Evolutionary conservation across 768 basidiomycete genomes (phyloP).

Genomic region (Russula lepida): DNA sequence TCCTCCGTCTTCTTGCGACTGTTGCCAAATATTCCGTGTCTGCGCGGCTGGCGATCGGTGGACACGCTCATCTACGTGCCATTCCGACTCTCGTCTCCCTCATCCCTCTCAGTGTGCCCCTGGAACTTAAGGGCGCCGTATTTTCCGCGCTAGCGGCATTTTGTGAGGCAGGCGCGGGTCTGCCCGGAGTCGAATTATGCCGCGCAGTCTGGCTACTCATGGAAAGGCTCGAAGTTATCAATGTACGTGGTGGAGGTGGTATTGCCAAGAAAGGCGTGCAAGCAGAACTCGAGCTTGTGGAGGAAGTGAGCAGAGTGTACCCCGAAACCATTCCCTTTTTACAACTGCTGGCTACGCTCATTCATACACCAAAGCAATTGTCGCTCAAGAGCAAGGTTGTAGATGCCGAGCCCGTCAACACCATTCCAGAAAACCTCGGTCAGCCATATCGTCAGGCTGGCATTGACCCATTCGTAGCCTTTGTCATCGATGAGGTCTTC

Average conservation of each 20-base stretch:
- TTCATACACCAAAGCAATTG: constrained; percentile 74
- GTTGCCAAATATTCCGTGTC: constrained; percentile 69
- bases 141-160: constrained; percentile 78
- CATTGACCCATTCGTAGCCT: constrained; percentile 72
- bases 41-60: constrained; percentile 69
- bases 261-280: constrained; percentile 70
- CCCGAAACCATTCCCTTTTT: constrained; percentile 88
- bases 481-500: constrained; percentile 87
- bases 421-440: constrained; percentile 73
- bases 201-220: constrained; percentile 75
- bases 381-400: constrained; percentile 50
- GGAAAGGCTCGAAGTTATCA: constrained; percentile 79
- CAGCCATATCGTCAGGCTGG: constrained; percentile 75
- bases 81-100: constrained; percentile 73
- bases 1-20: constrained; percentile 69
- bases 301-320: constrained; percentile 68
- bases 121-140: constrained; percentile 84
- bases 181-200: constrained; percentile 68
- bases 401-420: constrained; percentile 55
- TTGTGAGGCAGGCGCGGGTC: constrained; percentile 70
- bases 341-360: constrained; percentile 67
- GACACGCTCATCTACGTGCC: constrained; percentile 71
- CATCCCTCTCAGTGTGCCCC: constrained; percentile 69
- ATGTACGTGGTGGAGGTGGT: constrained; percentile 48
- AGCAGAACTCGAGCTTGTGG: constrained; percentile 81